phyloP scores from a whole-genome alignment of 768 basidiomycete genomes.

The Trametes sanguinea region DNA sequence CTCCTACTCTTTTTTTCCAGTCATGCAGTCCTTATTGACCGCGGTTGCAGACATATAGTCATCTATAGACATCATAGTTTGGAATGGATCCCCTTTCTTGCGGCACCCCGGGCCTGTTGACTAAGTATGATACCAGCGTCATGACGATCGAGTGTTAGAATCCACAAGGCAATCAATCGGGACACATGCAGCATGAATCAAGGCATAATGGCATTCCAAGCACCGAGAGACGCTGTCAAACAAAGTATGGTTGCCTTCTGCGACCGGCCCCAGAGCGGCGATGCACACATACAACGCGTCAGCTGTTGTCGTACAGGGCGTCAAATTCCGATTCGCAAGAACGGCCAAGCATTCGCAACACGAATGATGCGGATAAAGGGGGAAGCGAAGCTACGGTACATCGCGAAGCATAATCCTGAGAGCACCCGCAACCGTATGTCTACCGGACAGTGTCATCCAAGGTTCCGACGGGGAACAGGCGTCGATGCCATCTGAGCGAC shows the following conservation, averaged over 20 bases:
- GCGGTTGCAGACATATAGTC: too few relatives aligned
- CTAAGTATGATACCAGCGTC: too few relatives aligned
- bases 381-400: not conserved
- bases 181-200: too few relatives aligned
- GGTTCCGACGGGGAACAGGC: constrained; percentile 3
- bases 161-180: too few relatives aligned
- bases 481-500: constrained; percentile 15
- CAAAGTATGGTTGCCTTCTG: not conserved
- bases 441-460: not conserved
- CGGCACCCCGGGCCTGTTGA: too few relatives aligned
- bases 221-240: not conserved
- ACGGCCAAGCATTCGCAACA: not conserved
- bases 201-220: too few relatives aligned
- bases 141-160: too few relatives aligned
- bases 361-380: not conserved
- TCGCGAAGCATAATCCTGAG: not conserved
- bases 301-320: constrained; percentile 2
- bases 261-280: too few relatives aligned
- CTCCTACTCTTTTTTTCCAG: too few relatives aligned
- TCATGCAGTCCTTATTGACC: too few relatives aligned
- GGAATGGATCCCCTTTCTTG: too few relatives aligned
- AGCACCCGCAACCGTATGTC: not conserved
- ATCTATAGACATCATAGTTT: too few relatives aligned
- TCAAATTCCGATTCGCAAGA: not conserved
- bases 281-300: not conserved